Base-by-base conservation (phyloP, 768 basidiomycete species). In the Dentipellis fragilis region DNA sequence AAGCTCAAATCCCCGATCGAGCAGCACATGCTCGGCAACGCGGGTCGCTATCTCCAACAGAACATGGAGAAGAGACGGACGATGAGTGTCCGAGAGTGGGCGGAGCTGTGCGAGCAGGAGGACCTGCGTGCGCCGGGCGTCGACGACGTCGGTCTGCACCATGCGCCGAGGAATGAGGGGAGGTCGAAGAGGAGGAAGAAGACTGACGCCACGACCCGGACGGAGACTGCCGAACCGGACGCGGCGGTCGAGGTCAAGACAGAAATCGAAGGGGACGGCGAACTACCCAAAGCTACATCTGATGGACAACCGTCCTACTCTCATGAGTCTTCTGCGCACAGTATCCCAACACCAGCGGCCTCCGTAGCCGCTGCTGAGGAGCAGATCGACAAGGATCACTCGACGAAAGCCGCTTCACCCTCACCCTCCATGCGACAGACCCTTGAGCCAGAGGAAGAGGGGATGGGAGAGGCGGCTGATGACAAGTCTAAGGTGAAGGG, bases 1-100 rank as follows among this genome's bases (percentile, higher is more conserved):
- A 87, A 86, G 67, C 87, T 99, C 58, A 84, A 82, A 71, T 80
- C 81, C 14, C 93, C 96, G 2, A 98, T 98, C 62, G 92, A 93
- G 66, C 95, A 98, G 67, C 83, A 85, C 66, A 92, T 97, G 85
- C 72, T 85, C 40, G 95, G 95, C 9, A 78, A 80, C 54, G 83
- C 81, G 5, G 95, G 95, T 2, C 76, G 94, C 6, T 98, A 92
- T 68, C 82, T 90, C 19, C 86, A 91, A 62, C 82, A 91, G 70
- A 98, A 96, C 66, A 78, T 96, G 64, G 92, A 92, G 72, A 93
- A 90, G 69, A 79, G 89, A 58, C 82, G 82, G 61, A 68, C 80
- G 52, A 85, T 89, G 82, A 92, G 87, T 64, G 82, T 90, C 19
- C 83, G 88, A 54, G 91, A 94, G 68, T 94, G 91, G 91, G 80